Base-by-base conservation (phyloP, 345 rosid genomes). In the Citrus medica region DNA sequence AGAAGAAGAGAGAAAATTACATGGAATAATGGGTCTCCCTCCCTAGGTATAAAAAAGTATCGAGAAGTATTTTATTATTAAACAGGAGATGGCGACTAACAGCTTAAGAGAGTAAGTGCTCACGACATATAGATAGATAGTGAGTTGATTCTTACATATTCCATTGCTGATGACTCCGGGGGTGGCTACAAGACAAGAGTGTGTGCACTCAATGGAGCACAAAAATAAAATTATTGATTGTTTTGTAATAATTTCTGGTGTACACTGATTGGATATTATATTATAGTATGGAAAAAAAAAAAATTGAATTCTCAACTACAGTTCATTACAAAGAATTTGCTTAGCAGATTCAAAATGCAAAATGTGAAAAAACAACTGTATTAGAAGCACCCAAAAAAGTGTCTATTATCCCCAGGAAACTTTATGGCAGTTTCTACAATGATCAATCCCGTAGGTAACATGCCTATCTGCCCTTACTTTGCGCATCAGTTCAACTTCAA, bases 291-390 rank as follows among this genome's bases (percentile, higher is more conserved):
- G 51, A 4, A 13, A 12, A 12, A 25, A 12, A 25, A 42, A 42
- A 60, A 42, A 53, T 25, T 21, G 32, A 21, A 77, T 58, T 27
- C 66, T 76, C 72, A 78, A 32, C 86, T 70, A 79, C 78, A 67
- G 73, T 25, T 77, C 71, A 71, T 67, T 76, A 76, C 66, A 81
- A 77, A 80, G 79, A 84, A 80, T 74, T 13, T 74, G 69, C 79
- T 59, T 71, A 56, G 27, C 33, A 81, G 67, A 69, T 74, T 30
- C 27, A 66, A 10, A 73, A 1, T 73, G 67, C 73, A 78, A 67
- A 65, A 40, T 40, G n/a, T 56, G 14, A 13, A 46, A 42, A 46
- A 13, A 13, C 4, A 46, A 46, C 51, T 67, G 42, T 78, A 56
- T n/a, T 67, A 33, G 64, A 67, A 56, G 78, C 82, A 69, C 21